Evolutionary conservation across 192 early-diverging fungal species (phyloP), one percentile per base, ranked within the genome.

Genomic region (Backusella sp.): DNA sequence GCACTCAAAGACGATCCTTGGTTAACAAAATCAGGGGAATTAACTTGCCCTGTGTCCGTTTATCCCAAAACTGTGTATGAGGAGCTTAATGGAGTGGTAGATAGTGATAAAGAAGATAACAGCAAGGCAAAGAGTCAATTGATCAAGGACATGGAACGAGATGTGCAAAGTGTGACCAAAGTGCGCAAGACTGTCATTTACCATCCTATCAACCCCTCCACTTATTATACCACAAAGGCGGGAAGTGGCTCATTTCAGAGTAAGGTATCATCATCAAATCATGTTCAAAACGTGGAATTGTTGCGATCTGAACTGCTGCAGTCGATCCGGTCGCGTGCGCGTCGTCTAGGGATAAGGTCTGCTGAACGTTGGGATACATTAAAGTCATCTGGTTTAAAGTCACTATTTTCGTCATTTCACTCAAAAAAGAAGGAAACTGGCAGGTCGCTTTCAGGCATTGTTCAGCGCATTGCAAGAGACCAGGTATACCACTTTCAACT

Each of bases 1-100:
- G 73, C 83, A 14, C 65, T 89, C 4, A 84, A 85, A 14, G 76
- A 79, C 5, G 87, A 89, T 74, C 78, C 77, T 8, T 89, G 87
- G 87, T 71, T 89, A 7, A 82, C 85, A 36, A 73, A 80, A 62
- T 76, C 82, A 52, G 67, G 70, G 0, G 42, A 59, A 56, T 35
- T 80, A 3, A 17, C 46, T 4, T 73, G 73, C n/a, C 72, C 72
- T 28, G 44, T 78, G 3, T 53, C 66, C 7, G 15, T 52, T n/a
- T 59, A 36, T 6, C 72, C 77, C 9, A 39, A 39, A 11, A 59
- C 76, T 7, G 32, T 44, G 4, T 77, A 49, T 65, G 69, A 72
- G 9, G 76, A 77, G 17, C n/a, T 35, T 8, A 70, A 46, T 4
- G 8, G 44, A 21, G 15, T 75, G 2, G 12, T 28, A 9, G 34